A percentile compares a stretch with the other conserved stretches of the same genome.
phyloP scores from a whole-genome alignment of 202 grass and related monocot genomes.

The Thinopyrum obtusiflorum region DNA sequence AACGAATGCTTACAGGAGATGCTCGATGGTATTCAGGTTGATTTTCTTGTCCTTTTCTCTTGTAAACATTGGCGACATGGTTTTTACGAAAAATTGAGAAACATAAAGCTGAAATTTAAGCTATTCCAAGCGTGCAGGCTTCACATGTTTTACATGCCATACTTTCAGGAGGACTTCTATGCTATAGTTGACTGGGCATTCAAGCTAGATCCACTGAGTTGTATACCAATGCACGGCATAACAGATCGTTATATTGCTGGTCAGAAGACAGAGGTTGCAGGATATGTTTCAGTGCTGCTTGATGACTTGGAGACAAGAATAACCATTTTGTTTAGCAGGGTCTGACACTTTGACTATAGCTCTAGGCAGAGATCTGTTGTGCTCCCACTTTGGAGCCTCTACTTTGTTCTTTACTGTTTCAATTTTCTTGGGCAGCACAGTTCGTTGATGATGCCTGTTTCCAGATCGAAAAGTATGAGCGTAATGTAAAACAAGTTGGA shows the following conservation, averaged over 20 bases:
- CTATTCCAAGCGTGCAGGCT: not conserved
- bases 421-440: constrained; percentile 41
- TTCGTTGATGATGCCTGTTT: constrained; percentile 94
- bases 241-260: constrained; percentile 87
- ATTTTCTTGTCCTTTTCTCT: not conserved
- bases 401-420: constrained; percentile 31
- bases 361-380: not conserved
- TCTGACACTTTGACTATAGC: constrained; percentile 46
- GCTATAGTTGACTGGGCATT: constrained; percentile 80
- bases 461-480: constrained; percentile 91
- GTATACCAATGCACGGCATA: constrained; percentile 91
- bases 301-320: constrained; percentile 82
- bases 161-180: constrained; percentile 81
- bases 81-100: not conserved
- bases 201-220: constrained; percentile 82
- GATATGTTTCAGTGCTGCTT: constrained; percentile 82
- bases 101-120: not conserved
- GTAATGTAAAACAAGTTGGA: constrained; percentile 68
- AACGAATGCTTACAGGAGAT: constrained; percentile 77
- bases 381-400: not conserved
- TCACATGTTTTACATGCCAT: constrained; percentile 26
- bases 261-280: constrained; percentile 78
- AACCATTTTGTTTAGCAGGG: constrained; percentile 72
- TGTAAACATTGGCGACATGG: not conserved
- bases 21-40: constrained; percentile 83